A percentile compares a stretch with the other conserved stretches of the same genome.
These are phyloP conservation scores for Ceratobasidium papillatum DNA, from an alignment of 1,284 basidiomycete species.

Conservation along the genomic window DNA sequence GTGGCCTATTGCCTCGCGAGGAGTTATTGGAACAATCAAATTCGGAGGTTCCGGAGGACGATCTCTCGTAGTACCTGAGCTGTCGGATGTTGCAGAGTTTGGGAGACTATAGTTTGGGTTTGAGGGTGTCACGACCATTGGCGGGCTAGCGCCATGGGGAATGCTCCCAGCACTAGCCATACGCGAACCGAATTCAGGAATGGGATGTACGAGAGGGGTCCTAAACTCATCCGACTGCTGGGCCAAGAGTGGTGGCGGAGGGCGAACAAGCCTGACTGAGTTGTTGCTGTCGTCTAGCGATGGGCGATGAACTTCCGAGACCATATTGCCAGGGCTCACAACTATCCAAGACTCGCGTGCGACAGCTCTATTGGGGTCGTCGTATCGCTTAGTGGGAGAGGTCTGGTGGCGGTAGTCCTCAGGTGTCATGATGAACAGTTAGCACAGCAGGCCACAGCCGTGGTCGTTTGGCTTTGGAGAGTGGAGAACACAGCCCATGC, in stretches of 20 bases:
- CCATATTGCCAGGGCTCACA: conserved; percentile 4
- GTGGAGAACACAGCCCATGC: conserved; percentile 6
- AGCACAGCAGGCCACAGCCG: conserved; percentile 11
- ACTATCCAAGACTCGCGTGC: conserved; percentile 30
- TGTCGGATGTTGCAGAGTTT: background rate
- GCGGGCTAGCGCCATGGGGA: conserved; percentile 26
- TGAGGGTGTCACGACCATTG: background rate
- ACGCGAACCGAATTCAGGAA: background rate
- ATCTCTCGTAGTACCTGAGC: background rate
- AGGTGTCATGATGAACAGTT: background rate
- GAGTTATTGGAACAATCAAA: background rate
- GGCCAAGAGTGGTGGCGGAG: conserved; percentile 11
- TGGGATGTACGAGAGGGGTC: background rate
- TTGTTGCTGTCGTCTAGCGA: conserved; percentile 6
- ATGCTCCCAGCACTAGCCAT: conserved; percentile 15
- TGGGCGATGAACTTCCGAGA: background rate
- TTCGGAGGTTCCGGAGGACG: conserved; percentile 1
- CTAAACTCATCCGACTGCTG: background rate
- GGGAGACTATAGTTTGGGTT: conserved; percentile 25
- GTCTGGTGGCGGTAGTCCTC: conserved; percentile 19
- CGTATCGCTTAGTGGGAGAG: conserved; percentile 1
- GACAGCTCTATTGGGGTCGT: background rate
- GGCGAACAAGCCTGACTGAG: conserved; percentile 9
- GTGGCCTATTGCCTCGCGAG: conserved; percentile 28
- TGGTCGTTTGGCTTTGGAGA: conserved; percentile 9